Conservation (phyloP, 2,329 filamentous ascomycete genomes). For the Stachybotrys elegans region DNA sequence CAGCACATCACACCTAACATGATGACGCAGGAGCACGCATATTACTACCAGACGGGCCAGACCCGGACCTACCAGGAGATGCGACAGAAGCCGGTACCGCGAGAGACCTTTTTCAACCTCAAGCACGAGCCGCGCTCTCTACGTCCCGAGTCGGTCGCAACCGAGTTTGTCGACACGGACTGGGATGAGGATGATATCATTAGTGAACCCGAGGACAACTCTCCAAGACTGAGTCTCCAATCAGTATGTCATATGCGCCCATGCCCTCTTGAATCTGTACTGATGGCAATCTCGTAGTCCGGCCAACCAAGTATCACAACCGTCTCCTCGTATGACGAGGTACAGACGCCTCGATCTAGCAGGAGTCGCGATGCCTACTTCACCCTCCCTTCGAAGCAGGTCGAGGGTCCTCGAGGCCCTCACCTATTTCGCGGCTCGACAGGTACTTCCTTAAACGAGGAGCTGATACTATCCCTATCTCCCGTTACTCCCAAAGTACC, state of each 20-base stretch:
- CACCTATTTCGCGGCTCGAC: constrained; percentile 77
- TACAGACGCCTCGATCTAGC: constrained; percentile 68
- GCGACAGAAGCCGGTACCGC: constrained; percentile 43
- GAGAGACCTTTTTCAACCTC: constrained; percentile 58
- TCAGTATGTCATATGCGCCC: constrained; percentile 52
- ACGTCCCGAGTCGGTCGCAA: constrained; percentile 65
- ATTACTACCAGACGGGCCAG: constrained; percentile 29
- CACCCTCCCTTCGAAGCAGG: constrained; percentile 56
- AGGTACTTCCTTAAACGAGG: constrained; percentile 39
- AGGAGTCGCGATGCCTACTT: constrained; percentile 57
- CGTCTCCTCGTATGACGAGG: constrained; percentile 80
- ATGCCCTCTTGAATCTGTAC: neutral
- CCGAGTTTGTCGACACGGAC: constrained; percentile 75
- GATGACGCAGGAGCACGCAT: constrained; percentile 27
- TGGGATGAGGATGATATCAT: constrained; percentile 59
- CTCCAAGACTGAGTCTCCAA: constrained; percentile 61
- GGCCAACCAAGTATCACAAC: constrained; percentile 77
- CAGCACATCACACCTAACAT: too few relatives aligned
- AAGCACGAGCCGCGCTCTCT: constrained; percentile 41
- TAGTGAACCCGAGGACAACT: constrained; percentile 59
- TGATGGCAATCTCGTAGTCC: constrained; percentile 40
- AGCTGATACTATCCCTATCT: constrained; percentile 61
- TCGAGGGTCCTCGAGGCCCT: constrained; percentile 77
- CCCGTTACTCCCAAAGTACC: constrained; percentile 64
- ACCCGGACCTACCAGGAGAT: constrained; percentile 41